These are phyloP conservation scores for Grosmannia penicillata DNA, from an alignment of 2,329 filamentous ascomycete species.

Conservation along the genomic window DNA sequence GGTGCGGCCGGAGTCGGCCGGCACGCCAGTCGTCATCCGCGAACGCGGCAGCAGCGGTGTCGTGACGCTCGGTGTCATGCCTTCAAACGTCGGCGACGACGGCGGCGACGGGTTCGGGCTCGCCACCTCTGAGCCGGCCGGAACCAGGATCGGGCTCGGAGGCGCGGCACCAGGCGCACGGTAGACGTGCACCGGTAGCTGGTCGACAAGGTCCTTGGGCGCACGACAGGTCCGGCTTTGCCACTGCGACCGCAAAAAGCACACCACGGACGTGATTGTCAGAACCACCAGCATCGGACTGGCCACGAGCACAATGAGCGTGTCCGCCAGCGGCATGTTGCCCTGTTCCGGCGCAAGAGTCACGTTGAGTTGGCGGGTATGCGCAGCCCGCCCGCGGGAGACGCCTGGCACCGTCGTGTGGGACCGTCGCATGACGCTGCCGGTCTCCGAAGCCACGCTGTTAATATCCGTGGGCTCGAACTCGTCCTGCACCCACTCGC, in stretches of 20 bases:
- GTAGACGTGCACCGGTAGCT: slow-evolving; percentile 88
- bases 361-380: slow-evolving; percentile 74
- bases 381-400: slow-evolving; percentile 22
- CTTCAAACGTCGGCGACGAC: slow-evolving; percentile 43
- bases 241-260: slow-evolving; percentile 78
- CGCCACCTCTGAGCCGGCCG: slow-evolving; percentile 1
- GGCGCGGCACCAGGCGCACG: slow-evolving; percentile 49
- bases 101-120: slow-evolving; percentile 34
- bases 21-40: slow-evolving; percentile 46
- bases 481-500: slow-evolving; percentile 10
- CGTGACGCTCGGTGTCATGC: slow-evolving; percentile 40
- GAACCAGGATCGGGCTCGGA: background rate
- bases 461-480: slow-evolving; percentile 3
- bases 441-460: background rate
- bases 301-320: slow-evolving; percentile 86
- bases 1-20: slow-evolving; percentile 31
- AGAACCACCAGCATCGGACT: slow-evolving; percentile 86
- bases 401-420: background rate
- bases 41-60: slow-evolving; percentile 69
- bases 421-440: background rate
- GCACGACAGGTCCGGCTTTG: slow-evolving; percentile 84
- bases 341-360: slow-evolving; percentile 84
- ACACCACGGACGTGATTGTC: slow-evolving; percentile 77
- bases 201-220: slow-evolving; percentile 92
- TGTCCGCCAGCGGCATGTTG: slow-evolving; percentile 88